phyloP scores from a whole-genome alignment of 1,139 yeast species.

The Suhomyces bolitotheri region DNA sequence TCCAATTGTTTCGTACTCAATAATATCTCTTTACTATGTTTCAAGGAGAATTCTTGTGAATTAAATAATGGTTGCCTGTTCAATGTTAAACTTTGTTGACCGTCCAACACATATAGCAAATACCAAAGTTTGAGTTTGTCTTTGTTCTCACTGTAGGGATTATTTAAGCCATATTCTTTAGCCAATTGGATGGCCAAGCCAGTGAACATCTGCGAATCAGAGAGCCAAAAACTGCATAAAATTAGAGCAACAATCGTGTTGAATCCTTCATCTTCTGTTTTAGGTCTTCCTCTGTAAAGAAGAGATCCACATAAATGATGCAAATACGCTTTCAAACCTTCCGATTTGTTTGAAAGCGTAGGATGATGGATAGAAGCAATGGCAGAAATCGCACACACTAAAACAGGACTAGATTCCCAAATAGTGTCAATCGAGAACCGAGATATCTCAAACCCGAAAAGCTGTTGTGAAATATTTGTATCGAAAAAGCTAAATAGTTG shows the following conservation, averaged over 20 bases:
- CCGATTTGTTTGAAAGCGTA: slow-evolving; percentile 35
- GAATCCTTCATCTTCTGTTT: slow-evolving; percentile 51
- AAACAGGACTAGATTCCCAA: slow-evolving; percentile 59
- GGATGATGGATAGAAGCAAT: slow-evolving; percentile 68
- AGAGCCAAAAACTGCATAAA: slow-evolving; percentile 70
- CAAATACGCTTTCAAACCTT: slow-evolving; percentile 41
- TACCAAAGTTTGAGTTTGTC: slow-evolving; percentile 66
- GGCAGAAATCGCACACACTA: slow-evolving; percentile 62
- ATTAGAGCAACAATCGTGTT: slow-evolving; percentile 63
- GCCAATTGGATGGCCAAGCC: slow-evolving; percentile 69
- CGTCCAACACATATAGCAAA: slow-evolving; percentile 64
- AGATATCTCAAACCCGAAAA: slow-evolving; percentile 65
- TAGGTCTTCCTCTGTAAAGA: slow-evolving; percentile 42
- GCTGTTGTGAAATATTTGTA: slow-evolving; percentile 58
- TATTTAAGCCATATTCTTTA: slow-evolving; percentile 52
- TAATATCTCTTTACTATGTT: slow-evolving; percentile 41
- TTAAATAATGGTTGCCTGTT: slow-evolving; percentile 58
- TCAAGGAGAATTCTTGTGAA: slow-evolving; percentile 45
- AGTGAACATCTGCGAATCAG: slow-evolving; percentile 64
- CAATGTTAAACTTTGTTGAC: slow-evolving; percentile 65
- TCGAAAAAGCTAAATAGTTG: slow-evolving; percentile 55
- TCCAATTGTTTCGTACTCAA: slow-evolving; percentile 12
- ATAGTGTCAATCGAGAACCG: slow-evolving; percentile 49
- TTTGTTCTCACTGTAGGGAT: slow-evolving; percentile 31
- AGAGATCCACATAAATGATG: slow-evolving; percentile 49